Evolutionary conservation across 2,329 filamentous ascomycete species (phyloP).

Genomic region (Trichoderma semiorbis): DNA sequence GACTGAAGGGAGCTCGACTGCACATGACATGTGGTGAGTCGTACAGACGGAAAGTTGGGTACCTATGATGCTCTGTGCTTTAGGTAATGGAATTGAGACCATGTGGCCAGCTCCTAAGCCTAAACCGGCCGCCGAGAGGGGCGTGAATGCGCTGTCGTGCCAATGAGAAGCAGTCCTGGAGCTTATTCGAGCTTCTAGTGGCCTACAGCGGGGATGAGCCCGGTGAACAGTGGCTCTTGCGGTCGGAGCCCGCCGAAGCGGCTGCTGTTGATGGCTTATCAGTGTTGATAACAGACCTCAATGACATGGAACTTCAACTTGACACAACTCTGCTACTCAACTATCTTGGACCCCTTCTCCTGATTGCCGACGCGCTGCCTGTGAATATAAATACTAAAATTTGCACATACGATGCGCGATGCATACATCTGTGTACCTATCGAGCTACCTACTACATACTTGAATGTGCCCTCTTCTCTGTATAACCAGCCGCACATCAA

Average conservation of each 20-base stretch:
- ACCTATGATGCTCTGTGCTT: background rate
- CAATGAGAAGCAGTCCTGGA: background rate
- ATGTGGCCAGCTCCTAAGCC: background rate
- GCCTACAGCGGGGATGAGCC: background rate
- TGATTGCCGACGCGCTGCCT: background rate
- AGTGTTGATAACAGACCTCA: background rate
- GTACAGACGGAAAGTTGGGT: background rate
- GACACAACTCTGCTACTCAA: too few relatives aligned
- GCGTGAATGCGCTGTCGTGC: background rate
- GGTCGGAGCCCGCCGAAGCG: background rate
- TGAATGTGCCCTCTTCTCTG: background rate
- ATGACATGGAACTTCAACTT: background rate
- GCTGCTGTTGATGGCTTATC: background rate
- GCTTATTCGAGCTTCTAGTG: background rate
- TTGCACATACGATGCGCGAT: background rate
- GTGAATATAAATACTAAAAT: background rate
- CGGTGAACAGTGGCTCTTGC: background rate
- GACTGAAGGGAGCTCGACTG: background rate
- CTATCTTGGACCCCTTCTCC: background rate
- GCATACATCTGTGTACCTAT: background rate
- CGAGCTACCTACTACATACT: background rate
- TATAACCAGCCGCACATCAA: slow-evolving; percentile 12
- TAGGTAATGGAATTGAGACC: background rate
- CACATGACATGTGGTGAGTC: background rate
- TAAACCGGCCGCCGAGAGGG: background rate